Evolutionary conservation across 2,329 filamentous ascomycete species (phyloP).

Genomic region (Pestalotiopsis sp.): DNA sequence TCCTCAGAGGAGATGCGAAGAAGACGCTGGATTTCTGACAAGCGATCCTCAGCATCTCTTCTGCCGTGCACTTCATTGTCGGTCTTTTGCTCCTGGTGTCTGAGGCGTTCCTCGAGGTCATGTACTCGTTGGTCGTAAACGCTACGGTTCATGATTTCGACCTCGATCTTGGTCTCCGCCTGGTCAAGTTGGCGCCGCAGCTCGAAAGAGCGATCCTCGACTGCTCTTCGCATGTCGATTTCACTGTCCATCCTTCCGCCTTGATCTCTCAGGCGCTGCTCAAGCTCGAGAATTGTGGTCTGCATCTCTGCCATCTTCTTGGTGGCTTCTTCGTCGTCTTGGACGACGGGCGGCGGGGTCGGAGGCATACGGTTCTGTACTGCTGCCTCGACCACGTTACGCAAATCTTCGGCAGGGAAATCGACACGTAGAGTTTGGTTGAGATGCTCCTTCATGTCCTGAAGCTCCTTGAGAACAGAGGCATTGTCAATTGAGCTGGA

Average conservation of each 20-base stretch:
- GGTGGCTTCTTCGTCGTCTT: slow-evolving; percentile 53
- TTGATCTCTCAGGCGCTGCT: slow-evolving; percentile 30
- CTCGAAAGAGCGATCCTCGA: slow-evolving; percentile 57
- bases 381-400: slow-evolving; percentile 64
- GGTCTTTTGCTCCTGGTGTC: slow-evolving; percentile 62
- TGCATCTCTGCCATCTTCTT: slow-evolving; percentile 62
- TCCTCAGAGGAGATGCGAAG: slow-evolving; percentile 73
- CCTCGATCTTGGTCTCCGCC: slow-evolving; percentile 61
- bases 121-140: slow-evolving; percentile 63
- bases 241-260: slow-evolving; percentile 53
- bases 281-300: slow-evolving; percentile 49
- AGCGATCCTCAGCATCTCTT: slow-evolving; percentile 70
- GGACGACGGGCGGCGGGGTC: slow-evolving; percentile 44
- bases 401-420: slow-evolving; percentile 56
- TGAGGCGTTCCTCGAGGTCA: slow-evolving; percentile 71
- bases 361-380: slow-evolving; percentile 60
- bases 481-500: slow-evolving; percentile 42
- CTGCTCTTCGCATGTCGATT: slow-evolving; percentile 47
- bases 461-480: slow-evolving; percentile 41
- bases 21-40: slow-evolving; percentile 72
- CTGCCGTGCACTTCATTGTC: slow-evolving; percentile 67
- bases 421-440: slow-evolving; percentile 44
- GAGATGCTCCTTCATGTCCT: slow-evolving; percentile 56
- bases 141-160: slow-evolving; percentile 64
- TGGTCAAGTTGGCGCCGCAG: slow-evolving; percentile 56